Conservation (phyloP, 1,284 basidiomycete species). For the Salmacisia buchloeana region DNA sequence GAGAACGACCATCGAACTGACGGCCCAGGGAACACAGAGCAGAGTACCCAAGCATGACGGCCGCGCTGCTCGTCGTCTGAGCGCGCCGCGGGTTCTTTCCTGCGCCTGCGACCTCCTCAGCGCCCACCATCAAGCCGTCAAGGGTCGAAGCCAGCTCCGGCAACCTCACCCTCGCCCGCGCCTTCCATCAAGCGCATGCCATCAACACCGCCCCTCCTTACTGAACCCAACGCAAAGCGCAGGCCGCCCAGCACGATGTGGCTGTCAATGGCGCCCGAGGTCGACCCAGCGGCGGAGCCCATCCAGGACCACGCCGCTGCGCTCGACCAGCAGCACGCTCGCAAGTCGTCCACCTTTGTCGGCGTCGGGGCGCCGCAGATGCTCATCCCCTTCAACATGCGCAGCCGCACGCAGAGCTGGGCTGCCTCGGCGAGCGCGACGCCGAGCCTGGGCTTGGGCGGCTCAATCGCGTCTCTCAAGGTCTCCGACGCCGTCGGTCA, state of each 20-base stretch:
- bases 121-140: too few relatives aligned
- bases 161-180: not conserved
- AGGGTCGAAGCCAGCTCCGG: too few relatives aligned
- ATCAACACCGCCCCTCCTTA: not conserved
- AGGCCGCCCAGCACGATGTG: not conserved
- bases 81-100: too few relatives aligned
- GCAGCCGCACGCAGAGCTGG: not conserved
- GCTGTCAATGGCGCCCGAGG: conserved; percentile 7
- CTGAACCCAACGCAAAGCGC: not conserved
- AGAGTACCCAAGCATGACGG: too few relatives aligned
- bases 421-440: not conserved
- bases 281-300: not conserved
- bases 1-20: too few relatives aligned
- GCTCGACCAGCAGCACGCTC: not conserved
- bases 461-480: not conserved
- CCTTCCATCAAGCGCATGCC: not conserved
- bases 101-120: too few relatives aligned
- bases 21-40: too few relatives aligned
- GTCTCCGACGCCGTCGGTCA: not conserved
- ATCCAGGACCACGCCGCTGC: conserved; percentile 1
- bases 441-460: not conserved
- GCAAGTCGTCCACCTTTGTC: not conserved
- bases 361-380: not conserved
- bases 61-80: too few relatives aligned
- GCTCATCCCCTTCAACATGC: conserved; percentile 4